Evolutionary conservation across 768 basidiomycete genomes (phyloP), one percentile per base, ranked within the genome.

Genomic region (Lactarius deliciosus): DNA sequence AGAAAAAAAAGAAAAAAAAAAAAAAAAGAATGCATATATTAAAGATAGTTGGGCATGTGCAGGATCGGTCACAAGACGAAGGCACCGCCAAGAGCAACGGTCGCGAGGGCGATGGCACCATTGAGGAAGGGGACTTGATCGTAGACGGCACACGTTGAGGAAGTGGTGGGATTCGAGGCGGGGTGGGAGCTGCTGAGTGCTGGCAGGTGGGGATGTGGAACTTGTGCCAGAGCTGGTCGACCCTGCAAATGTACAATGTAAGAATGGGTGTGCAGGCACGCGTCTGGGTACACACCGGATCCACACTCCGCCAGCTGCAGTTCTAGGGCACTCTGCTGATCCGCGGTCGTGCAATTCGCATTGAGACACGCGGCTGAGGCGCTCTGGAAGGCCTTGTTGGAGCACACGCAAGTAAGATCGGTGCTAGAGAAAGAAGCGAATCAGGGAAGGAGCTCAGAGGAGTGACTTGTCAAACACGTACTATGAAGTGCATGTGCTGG

Each of bases 321-420:
- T 11, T 61, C 58, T 5, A n/a, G 0, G 0, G 80, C 82, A 0
- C 73, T n/a, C 0, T 60, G 2, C 1, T 70, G 0, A 9, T 82
- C 82, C 0, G 60, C 41, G 0, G 73, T 0, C 0, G 79, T 71
- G 67, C 82, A 84, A 47, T 71, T 76, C 2, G 66, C 32, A 40
- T 45, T 2, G 30, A 83, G 72, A 69, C 82, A 83, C 8, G 41
- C 1, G 0, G 0, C 7, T 2, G 78, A 76, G 6, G 72, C 70
- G 2, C 0, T 2, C 64, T 82, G 81, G 78, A 80, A 82, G 0
- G 63, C 54, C 0, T 56, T 25, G 60, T 74, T 79, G 4, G 77
- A 70, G 72, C 82, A 83, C 20, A 79, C 69, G 57, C 82, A 83
- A 0, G 62, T 0, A 15, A 79, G 0, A 70, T 83, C 71, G 7